These are phyloP conservation scores for baker's yeast (Saccharomyces cerevisiae) DNA, from an alignment of 805 yeast genomes.

Conservation along the genomic window DNA sequence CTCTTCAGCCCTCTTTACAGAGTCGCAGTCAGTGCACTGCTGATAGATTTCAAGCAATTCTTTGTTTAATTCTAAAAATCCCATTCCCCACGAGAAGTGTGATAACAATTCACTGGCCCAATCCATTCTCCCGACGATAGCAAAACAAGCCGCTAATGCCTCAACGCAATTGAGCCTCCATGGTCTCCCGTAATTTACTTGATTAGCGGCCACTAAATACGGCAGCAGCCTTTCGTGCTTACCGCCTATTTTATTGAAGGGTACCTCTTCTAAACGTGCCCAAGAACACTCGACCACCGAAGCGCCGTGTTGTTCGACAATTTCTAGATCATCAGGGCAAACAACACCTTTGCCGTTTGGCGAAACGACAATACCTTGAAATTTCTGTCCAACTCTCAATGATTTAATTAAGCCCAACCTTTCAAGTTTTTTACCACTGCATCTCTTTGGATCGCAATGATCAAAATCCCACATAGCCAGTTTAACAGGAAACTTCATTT, in stretches of 20 bases:
- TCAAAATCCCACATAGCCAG: slow-evolving; percentile 99
- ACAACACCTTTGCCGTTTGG: slow-evolving; percentile 89
- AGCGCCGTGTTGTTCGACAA: slow-evolving; percentile 77
- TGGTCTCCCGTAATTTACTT: slow-evolving; percentile 93
- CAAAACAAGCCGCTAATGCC: slow-evolving; percentile 94
- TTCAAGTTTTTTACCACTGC: slow-evolving; percentile 91
- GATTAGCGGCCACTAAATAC: slow-evolving; percentile 90
- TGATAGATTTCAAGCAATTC: slow-evolving; percentile 71
- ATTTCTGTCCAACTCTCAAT: slow-evolving; percentile 86
- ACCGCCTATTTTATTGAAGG: slow-evolving; percentile 88
- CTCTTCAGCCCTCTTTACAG: slow-evolving; percentile 64
- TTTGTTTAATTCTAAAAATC: slow-evolving; percentile 72
- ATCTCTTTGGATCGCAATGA: slow-evolving; percentile 96
- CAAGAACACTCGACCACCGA: slow-evolving; percentile 98
- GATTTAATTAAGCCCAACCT: slow-evolving; percentile 75
- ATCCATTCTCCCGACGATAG: slow-evolving; percentile 82
- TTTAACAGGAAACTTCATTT: slow-evolving; percentile 62
- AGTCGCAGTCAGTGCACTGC: slow-evolving; percentile 70
- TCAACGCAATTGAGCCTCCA: slow-evolving; percentile 96
- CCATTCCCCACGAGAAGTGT: slow-evolving; percentile 90
- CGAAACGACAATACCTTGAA: slow-evolving; percentile 81
- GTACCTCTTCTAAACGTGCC: slow-evolving; percentile 97
- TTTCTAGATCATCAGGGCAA: slow-evolving; percentile 73
- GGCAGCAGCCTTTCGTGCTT: slow-evolving; percentile 80
- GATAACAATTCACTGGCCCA: slow-evolving; percentile 75